phyloP scores from a whole-genome alignment of 2,329 filamentous ascomycete species.

The Ophiosphaerella korrae region DNA sequence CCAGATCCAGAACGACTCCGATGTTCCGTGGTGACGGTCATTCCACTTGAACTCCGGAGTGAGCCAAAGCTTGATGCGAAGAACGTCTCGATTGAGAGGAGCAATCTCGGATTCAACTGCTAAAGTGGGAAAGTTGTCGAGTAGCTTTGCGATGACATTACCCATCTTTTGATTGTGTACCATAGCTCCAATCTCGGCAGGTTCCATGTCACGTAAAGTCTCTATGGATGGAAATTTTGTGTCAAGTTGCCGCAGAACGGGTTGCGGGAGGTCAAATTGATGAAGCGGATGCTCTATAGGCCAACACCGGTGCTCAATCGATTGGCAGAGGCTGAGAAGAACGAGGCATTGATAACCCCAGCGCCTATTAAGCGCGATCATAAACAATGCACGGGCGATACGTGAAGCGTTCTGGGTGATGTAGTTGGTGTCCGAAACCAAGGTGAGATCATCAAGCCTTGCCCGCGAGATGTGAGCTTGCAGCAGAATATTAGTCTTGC shows the following conservation, averaged over 20 bases:
- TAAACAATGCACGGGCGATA: constrained; percentile 93
- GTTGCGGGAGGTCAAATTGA: constrained; percentile 88
- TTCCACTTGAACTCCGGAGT: constrained; percentile 95
- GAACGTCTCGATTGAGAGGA: constrained; percentile 89
- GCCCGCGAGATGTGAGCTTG: constrained; percentile 92
- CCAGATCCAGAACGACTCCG: constrained; percentile 98
- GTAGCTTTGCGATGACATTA: constrained; percentile 75
- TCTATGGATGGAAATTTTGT: constrained; percentile 82
- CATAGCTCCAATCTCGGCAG: constrained; percentile 84
- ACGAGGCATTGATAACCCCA: constrained; percentile 97
- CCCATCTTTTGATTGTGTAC: constrained; percentile 93
- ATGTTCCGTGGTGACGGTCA: constrained; percentile 88
- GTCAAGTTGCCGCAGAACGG: constrained; percentile 83
- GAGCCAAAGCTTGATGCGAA: constrained; percentile 85
- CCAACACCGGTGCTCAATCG: constrained; percentile 96
- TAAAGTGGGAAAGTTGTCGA: constrained; percentile 91
- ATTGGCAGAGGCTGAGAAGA: constrained; percentile 88
- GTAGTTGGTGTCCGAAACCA: constrained; percentile 90
- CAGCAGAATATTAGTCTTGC: constrained; percentile 93
- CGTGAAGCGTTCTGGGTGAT: constrained; percentile 94
- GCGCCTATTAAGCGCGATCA: constrained; percentile 92
- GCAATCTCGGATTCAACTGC: constrained; percentile 93
- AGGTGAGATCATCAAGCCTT: constrained; percentile 88
- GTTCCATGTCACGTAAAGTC: constrained; percentile 87
- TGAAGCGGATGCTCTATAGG: constrained; percentile 92